Evolutionary conservation across 371 early-diverging fungal species (phyloP), one percentile per base, ranked within the genome.

Genomic region (Massospora cicadina): DNA sequence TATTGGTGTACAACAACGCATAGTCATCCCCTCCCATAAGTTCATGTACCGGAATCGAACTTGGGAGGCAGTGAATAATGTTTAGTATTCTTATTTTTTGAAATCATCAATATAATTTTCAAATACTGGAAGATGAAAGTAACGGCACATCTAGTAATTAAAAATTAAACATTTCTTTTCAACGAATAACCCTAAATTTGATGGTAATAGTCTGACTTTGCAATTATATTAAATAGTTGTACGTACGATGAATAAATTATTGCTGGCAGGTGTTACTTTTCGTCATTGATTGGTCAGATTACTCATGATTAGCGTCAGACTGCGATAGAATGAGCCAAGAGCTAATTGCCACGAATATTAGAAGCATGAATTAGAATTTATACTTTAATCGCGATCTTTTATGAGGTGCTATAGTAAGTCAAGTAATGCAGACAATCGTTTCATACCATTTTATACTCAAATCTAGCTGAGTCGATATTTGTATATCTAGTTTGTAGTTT

Each of bases 401-500:
- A n/a, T n/a, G n/a, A n/a, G n/a, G n/a, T n/a, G n/a, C n/a, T n/a
- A n/a, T 17, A 5, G 17, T 43, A 17, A 43, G 17, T 43, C 5
- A 5, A 10, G 43, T 17, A 43, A 43, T 10, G 43, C 43, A 43
- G 10, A 43, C 43, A 5, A 43, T 10, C 5, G 17, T 43, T 17
- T 17, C 5, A 43, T 17, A 43, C 43, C 43, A 43, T 43, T 43
- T 17, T 43, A 5, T 10, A 43, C 5, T 17, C 43, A 43, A 43
- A 43, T 5, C 17, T 10, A 43, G 43, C 5, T 43, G 10, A 5
- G 5, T 5, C 10, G 43, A 10, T 43, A 43, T 43, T 43, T 43
- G 43, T 10, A 43, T 43, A 57, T 12, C 58, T 57, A 57, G 28
- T 13, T 10, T 29, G 56, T 21, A 55, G 23, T 59, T 67, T 66